phyloP scores from a whole-genome alignment of 495 filamentous ascomycete species.

The Eremomyces bilateralis region DNA sequence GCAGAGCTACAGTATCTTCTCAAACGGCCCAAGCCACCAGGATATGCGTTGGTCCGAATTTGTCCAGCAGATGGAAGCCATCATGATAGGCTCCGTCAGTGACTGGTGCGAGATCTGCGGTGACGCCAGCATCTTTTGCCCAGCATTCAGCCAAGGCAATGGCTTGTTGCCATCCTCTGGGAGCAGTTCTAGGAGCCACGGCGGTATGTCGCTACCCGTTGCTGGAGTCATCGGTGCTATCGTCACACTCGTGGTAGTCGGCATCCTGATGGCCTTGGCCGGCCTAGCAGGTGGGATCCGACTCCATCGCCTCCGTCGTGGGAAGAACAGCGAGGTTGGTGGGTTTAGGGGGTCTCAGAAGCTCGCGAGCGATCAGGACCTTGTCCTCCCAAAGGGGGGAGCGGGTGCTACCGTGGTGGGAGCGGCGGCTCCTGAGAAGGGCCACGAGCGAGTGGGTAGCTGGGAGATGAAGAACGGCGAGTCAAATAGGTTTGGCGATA shows the following conservation, averaged over 20 bases:
- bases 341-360: slow-evolving; percentile 18
- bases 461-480: slow-evolving; percentile 20
- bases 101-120: slow-evolving; percentile 52
- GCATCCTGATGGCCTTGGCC: slow-evolving; percentile 11
- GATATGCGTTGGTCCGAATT: slow-evolving; percentile 45
- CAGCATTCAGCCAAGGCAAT: slow-evolving; percentile 13
- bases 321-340: slow-evolving; percentile 6
- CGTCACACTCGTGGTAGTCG: slow-evolving; percentile 13
- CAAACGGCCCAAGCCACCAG: slow-evolving; percentile 22
- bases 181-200: neutral
- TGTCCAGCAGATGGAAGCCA: slow-evolving; percentile 29
- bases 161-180: neutral
- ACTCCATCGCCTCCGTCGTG: slow-evolving; percentile 10
- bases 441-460: slow-evolving; percentile 18
- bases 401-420: slow-evolving; percentile 10
- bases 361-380: slow-evolving; percentile 17
- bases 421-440: slow-evolving; percentile 2
- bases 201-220: slow-evolving; percentile 9
- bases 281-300: slow-evolving; percentile 20
- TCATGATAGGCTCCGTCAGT: slow-evolving; percentile 31
- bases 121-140: slow-evolving; percentile 36
- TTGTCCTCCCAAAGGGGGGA: slow-evolving; percentile 11
- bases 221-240: slow-evolving; percentile 19
- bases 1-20: slow-evolving; percentile 41
- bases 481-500: slow-evolving; percentile 2